These are phyloP conservation scores for Phytophthora tubulina DNA, from an alignment of 352 stramenopile species.

Conservation along the genomic window DNA sequence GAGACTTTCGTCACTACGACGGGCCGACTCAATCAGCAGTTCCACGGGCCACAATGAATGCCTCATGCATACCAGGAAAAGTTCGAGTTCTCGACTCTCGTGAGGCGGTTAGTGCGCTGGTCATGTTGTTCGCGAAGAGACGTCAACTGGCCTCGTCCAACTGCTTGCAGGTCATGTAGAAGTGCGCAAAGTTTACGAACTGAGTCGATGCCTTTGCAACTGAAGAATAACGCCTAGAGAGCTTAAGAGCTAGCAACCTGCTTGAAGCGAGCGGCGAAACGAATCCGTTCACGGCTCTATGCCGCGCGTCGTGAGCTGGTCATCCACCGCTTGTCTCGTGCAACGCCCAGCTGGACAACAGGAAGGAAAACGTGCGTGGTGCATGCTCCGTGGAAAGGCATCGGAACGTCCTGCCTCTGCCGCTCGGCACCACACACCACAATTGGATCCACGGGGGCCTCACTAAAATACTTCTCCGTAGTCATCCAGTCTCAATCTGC, in stretches of 20 bases:
- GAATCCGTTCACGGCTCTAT: conserved; percentile 36
- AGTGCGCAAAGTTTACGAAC: neutral
- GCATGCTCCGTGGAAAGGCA: conserved; percentile 27
- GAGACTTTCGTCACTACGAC: conserved; percentile 18
- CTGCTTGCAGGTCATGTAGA: conserved; percentile 12
- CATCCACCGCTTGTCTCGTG: conserved; percentile 38
- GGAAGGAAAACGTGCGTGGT: conserved; percentile 16
- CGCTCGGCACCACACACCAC: conserved; percentile 26
- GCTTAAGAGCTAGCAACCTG: neutral
- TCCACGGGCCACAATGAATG: neutral
- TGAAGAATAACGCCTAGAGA: neutral
- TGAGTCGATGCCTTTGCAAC: neutral
- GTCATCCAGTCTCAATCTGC: conserved; percentile 11
- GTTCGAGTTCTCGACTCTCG: neutral
- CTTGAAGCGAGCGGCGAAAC: conserved; percentile 7
- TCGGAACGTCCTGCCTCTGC: conserved; percentile 24
- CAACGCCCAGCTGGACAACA: conserved; percentile 36
- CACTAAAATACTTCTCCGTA: conserved; percentile 9
- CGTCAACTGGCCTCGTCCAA: conserved; percentile 8
- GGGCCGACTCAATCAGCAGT: neutral
- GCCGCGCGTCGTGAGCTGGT: conserved; percentile 29
- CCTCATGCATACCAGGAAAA: too few relatives aligned
- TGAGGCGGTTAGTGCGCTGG: neutral
- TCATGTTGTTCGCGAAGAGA: neutral
- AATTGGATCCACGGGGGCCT: conserved; percentile 13